Conservation (phyloP, 805 yeast genomes). For the Pichia nanzhaoensis region DNA sequence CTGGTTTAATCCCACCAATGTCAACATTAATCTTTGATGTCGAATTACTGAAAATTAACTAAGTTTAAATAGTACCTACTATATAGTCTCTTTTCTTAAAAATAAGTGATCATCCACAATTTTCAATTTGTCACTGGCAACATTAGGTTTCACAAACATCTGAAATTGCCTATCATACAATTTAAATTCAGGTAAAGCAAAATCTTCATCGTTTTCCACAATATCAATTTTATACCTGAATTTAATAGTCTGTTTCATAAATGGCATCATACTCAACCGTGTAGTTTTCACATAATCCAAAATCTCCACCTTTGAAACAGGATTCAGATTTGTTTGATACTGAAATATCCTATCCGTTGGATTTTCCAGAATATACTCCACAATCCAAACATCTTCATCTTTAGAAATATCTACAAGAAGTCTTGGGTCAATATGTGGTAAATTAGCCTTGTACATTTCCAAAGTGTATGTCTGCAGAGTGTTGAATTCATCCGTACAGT, state of each 20-base stretch:
- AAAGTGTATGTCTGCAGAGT: conserved; percentile 28
- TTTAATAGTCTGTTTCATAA: conserved; percentile 39
- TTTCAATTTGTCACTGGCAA: conserved; percentile 31
- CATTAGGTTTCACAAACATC: conserved; percentile 48
- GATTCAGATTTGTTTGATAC: conserved; percentile 33
- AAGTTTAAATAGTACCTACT: conserved; percentile 10
- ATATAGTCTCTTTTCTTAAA: not conserved
- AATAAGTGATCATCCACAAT: conserved; percentile 25
- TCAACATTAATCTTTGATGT: conserved; percentile 88
- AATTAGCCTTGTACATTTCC: conserved; percentile 42
- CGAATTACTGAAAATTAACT: conserved; percentile 56
- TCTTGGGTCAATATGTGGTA: conserved; percentile 68
- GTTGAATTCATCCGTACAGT: conserved; percentile 11
- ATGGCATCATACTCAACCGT: conserved; percentile 55
- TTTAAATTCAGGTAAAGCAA: conserved; percentile 51
- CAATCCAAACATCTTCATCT: conserved; percentile 20
- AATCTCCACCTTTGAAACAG: conserved; percentile 20
- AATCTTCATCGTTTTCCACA: not conserved
- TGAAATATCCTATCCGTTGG: conserved; percentile 67
- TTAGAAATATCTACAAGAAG: conserved; percentile 38
- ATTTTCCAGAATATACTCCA: conserved; percentile 58
- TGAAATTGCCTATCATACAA: conserved; percentile 66
- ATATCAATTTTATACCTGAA: conserved; percentile 33
- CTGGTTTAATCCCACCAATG: conserved; percentile 94
- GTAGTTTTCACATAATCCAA: conserved; percentile 25